phyloP scores from a whole-genome alignment of 73 alveolate genomes.

The Paramecium octaurelia region DNA sequence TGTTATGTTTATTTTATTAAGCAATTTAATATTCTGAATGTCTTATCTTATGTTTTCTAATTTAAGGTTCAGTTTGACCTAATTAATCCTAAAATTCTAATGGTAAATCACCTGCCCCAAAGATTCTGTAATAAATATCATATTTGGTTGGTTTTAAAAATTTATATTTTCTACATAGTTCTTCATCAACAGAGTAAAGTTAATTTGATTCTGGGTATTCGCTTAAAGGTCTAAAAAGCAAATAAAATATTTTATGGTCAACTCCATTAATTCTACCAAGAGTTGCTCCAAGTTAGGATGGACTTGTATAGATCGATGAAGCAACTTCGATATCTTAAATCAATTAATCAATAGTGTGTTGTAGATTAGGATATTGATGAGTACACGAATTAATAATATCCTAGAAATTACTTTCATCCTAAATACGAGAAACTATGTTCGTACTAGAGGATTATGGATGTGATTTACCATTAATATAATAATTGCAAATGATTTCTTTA shows the following conservation, averaged over 20 bases:
- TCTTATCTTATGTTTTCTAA: not conserved
- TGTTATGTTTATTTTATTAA: not conserved
- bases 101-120: conserved; percentile 37
- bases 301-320: not conserved
- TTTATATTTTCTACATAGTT: not conserved
- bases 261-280: conserved; percentile 15
- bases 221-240: not conserved
- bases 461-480: not conserved
- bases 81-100: conserved; percentile 23
- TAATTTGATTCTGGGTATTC: not conserved
- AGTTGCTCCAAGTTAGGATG: not conserved
- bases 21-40: not conserved
- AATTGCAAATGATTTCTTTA: not conserved
- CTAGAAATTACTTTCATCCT: not conserved
- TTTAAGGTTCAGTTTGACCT: not conserved
- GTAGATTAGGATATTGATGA: not conserved
- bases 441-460: not conserved
- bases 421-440: not conserved
- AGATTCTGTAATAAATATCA: conserved; percentile 4
- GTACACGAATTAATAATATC: not conserved
- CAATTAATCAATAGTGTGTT: not conserved
- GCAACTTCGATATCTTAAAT: conserved; percentile 26
- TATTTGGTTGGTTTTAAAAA: not conserved
- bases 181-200: not conserved
- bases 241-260: conserved; percentile 5